Percentiles rank a stretch among this genome's conserved stretches.
Conservation (phyloP, 192 early-diverging fungal species). For the Irineochytrium annulatum region DNA sequence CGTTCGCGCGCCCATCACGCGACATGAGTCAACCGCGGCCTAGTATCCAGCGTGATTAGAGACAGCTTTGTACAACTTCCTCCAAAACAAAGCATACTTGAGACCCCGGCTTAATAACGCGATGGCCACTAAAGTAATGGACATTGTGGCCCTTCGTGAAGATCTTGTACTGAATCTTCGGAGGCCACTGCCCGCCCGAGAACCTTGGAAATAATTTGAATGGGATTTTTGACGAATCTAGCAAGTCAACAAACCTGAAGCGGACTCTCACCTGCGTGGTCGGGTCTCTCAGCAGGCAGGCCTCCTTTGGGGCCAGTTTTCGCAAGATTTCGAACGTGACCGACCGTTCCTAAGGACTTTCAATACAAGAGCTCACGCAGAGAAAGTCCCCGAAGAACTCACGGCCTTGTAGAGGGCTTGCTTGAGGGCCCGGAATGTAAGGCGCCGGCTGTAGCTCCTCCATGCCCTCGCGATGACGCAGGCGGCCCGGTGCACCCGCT, state of each 20-base stretch:
- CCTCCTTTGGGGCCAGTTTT: slow-evolving; percentile 44
- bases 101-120: slow-evolving; percentile 35
- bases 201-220: slow-evolving; percentile 24
- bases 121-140: slow-evolving; percentile 47
- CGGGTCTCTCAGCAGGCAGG: slow-evolving; percentile 41
- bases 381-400: not conserved
- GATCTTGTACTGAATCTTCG: slow-evolving; percentile 47
- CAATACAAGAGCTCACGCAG: too few relatives aligned
- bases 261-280: slow-evolving; percentile 36
- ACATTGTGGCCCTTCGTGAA: slow-evolving; percentile 45
- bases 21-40: slow-evolving; percentile 47
- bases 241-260: too few relatives aligned
- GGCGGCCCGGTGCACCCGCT: slow-evolving; percentile 16
- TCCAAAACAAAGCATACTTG: slow-evolving; percentile 17
- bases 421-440: slow-evolving; percentile 33
- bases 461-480: slow-evolving; percentile 29
- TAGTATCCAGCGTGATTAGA: not conserved
- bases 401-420: slow-evolving; percentile 37
- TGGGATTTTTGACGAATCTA: not conserved
- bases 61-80: not conserved
- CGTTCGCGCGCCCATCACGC: slow-evolving; percentile 39
- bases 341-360: slow-evolving; percentile 37
- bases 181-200: slow-evolving; percentile 41
- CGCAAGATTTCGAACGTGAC: slow-evolving; percentile 41
- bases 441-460: slow-evolving; percentile 24